phyloP scores from a whole-genome alignment of 768 basidiomycete genomes.

The Tricholoma terreum region DNA sequence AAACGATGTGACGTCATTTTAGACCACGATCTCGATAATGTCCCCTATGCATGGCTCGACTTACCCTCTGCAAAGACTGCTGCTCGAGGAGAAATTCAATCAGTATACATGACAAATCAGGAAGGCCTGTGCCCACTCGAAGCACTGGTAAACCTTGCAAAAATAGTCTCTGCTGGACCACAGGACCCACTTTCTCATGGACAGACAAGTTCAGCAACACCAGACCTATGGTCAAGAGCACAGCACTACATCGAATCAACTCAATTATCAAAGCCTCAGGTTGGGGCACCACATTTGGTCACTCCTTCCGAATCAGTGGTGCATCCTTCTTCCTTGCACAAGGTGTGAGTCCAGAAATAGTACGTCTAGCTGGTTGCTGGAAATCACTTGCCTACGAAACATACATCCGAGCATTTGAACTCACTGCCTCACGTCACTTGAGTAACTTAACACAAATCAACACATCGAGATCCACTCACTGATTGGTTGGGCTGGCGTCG shows the following conservation, averaged over 20 bases:
- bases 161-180: slow-evolving; percentile 21
- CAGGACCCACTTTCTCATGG: slow-evolving; percentile 35
- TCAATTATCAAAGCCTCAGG: slow-evolving; percentile 20
- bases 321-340: not conserved
- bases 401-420: not conserved
- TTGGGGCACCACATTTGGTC: not conserved
- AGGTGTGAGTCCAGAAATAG: not conserved
- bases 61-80: slow-evolving; percentile 38
- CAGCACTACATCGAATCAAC: slow-evolving; percentile 29
- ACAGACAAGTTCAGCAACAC: slow-evolving; percentile 22
- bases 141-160: slow-evolving; percentile 28
- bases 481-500: not conserved
- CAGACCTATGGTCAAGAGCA: slow-evolving; percentile 25
- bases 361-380: too few relatives aligned
- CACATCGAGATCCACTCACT: not conserved
- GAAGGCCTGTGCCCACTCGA: too few relatives aligned
- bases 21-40: slow-evolving; percentile 21
- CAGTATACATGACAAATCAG: too few relatives aligned
- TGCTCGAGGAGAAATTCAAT: too few relatives aligned
- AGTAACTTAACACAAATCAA: not conserved
- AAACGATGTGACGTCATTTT: slow-evolving; percentile 19
- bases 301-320: not conserved
- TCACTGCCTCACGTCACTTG: too few relatives aligned
- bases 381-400: not conserved
- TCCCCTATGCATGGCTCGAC: slow-evolving; percentile 25